A percentile compares a stretch with the other conserved stretches of the same genome.
Evolutionary conservation across 2,329 filamentous ascomycete species (phyloP).

Genomic region (Colletotrichum melonis): DNA sequence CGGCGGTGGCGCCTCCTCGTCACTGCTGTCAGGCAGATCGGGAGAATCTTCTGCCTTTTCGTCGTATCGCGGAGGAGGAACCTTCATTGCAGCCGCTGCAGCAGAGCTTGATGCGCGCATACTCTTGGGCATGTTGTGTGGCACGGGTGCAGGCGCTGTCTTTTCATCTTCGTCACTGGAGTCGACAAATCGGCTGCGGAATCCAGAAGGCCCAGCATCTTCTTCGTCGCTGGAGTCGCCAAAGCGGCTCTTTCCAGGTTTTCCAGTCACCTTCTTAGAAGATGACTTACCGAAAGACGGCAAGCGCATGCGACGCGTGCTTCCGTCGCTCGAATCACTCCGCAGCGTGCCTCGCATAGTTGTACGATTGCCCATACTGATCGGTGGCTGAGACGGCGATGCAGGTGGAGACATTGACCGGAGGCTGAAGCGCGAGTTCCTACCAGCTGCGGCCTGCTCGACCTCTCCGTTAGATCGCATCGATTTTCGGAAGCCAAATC

Average conservation of each 20-base stretch:
- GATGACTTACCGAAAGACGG: constrained; percentile 55
- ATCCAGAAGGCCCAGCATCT: constrained; percentile 48
- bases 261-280: constrained; percentile 45
- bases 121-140: constrained; percentile 57
- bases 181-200: constrained; percentile 73
- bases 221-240: constrained; percentile 74
- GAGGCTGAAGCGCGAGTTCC: constrained; percentile 68
- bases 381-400: constrained; percentile 57
- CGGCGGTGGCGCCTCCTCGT: constrained; percentile 48
- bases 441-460: constrained; percentile 44
- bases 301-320: constrained; percentile 51
- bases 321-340: constrained; percentile 50
- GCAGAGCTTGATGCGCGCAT: constrained; percentile 46
- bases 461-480: constrained; percentile 70
- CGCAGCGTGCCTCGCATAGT: constrained; percentile 57
- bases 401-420: constrained; percentile 77
- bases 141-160: constrained; percentile 79
- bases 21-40: constrained; percentile 70
- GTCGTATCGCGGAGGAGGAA: constrained; percentile 49
- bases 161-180: constrained; percentile 75
- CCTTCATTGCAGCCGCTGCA: constrained; percentile 51
- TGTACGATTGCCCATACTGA: constrained; percentile 53
- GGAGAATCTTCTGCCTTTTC: constrained; percentile 63
- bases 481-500: constrained; percentile 75
- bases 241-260: constrained; percentile 63